Evolutionary conservation across 192 early-diverging fungal genomes (phyloP).

Genomic region (Mortierella antarctica): DNA sequence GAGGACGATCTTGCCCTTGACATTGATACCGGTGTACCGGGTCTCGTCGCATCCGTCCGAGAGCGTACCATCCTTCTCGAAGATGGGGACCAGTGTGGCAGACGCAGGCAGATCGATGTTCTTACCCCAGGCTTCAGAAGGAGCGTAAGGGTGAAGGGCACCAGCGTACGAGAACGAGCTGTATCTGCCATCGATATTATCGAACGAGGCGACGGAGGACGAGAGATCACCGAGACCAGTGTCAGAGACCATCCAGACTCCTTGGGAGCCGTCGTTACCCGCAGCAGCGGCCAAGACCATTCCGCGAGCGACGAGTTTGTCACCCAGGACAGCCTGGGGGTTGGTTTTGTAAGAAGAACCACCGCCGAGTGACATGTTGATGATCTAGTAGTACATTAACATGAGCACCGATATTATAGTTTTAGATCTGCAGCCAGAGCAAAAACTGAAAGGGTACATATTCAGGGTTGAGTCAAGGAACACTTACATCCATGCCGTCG

Average conservation of each 20-base stretch:
- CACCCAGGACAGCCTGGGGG: conserved; percentile 59
- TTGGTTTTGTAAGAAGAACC: conserved; percentile 65
- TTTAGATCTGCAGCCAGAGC: background rate
- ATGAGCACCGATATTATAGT: background rate
- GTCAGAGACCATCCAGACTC: conserved; percentile 66
- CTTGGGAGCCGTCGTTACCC: conserved; percentile 82
- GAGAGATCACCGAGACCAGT: conserved; percentile 66
- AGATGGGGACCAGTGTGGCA: conserved; percentile 26
- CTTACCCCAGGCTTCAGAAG: conserved; percentile 8
- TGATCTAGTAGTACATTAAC: conserved; percentile 50
- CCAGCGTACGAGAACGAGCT: conserved; percentile 23
- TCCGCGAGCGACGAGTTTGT: conserved; percentile 58
- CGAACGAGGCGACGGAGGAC: conserved; percentile 70
- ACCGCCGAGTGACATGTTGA: conserved; percentile 78
- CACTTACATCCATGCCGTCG: conserved; percentile 72
- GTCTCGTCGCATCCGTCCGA: conserved; percentile 23
- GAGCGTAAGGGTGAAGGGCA: conserved; percentile 7
- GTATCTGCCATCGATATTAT: conserved; percentile 50
- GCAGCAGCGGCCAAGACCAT: conserved; percentile 70
- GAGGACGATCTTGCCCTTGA: conserved; percentile 38
- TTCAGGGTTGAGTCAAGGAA: conserved; percentile 18
- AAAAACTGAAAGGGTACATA: background rate
- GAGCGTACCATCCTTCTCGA: conserved; percentile 23
- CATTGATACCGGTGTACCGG: conserved; percentile 6
- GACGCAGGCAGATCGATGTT: conserved; percentile 53